Evolutionary conservation across 257 asterid genomes (phyloP).

Genomic region (Solanum raphanifolium): DNA sequence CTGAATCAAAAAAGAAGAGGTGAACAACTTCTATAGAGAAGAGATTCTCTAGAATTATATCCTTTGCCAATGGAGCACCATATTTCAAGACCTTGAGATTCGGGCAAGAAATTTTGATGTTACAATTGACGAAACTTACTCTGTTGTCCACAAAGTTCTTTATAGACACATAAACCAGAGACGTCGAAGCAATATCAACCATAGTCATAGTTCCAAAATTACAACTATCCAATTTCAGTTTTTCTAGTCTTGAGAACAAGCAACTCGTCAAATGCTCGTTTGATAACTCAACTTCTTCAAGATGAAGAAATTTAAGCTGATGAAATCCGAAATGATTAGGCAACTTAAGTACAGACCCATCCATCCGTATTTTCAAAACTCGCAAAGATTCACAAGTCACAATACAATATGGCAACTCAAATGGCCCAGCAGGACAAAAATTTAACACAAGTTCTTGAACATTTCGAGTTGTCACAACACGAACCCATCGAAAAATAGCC

Average conservation of each 20-base stretch:
- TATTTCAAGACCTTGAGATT: not conserved
- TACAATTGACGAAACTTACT: not conserved
- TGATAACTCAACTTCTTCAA: not conserved
- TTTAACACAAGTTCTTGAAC: not conserved
- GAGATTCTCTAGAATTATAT: not conserved
- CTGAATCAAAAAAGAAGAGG: not conserved
- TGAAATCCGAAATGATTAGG: not conserved
- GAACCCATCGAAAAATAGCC: not conserved
- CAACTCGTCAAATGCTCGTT: not conserved
- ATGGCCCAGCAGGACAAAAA: not conserved
- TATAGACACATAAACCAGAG: not conserved
- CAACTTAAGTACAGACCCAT: not conserved
- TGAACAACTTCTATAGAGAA: not conserved
- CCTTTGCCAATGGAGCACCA: constrained; percentile 5
- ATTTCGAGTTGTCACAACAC: not conserved
- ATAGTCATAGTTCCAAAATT: not conserved
- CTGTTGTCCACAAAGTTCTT: not conserved
- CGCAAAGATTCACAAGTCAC: constrained; percentile 4
- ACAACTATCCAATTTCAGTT: not conserved
- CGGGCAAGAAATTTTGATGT: constrained; percentile 6
- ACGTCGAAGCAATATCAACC: constrained; percentile 4
- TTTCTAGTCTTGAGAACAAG: not conserved
- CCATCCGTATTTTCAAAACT: not conserved
- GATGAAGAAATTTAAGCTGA: not conserved
- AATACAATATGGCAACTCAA: constrained; percentile 2